These are phyloP conservation scores for Podila clonocystis DNA, from an alignment of 192 early-diverging fungal species.

Conservation along the genomic window DNA sequence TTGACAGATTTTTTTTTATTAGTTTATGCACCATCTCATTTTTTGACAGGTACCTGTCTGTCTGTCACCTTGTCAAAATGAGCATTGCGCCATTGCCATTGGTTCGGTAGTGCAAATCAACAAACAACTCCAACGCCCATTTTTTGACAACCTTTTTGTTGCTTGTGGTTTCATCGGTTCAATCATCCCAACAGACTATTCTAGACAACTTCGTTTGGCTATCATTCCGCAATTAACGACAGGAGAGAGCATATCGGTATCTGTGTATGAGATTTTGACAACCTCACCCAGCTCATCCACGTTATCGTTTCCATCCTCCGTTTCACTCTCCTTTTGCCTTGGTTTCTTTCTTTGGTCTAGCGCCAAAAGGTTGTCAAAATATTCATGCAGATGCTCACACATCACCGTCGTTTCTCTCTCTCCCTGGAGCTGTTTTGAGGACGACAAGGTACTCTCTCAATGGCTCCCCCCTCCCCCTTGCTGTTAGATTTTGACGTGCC, in stretches of 20 bases:
- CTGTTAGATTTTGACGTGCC: too few relatives aligned
- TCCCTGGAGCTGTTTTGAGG: too few relatives aligned
- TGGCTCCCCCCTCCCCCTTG: too few relatives aligned
- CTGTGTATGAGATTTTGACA: background rate
- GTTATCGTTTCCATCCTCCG: background rate
- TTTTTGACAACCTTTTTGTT: slow-evolving; percentile 15
- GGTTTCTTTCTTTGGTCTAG: background rate
- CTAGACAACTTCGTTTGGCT: too few relatives aligned
- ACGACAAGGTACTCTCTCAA: too few relatives aligned
- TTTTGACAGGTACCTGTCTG: background rate
- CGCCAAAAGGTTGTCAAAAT: slow-evolving; percentile 5
- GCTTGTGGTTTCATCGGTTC: background rate
- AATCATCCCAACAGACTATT: background rate
- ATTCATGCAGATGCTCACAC: too few relatives aligned
- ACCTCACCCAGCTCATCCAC: background rate
- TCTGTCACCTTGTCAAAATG: background rate
- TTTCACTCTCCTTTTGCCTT: background rate
- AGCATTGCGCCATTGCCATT: background rate
- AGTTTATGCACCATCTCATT: background rate
- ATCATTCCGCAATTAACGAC: too few relatives aligned
- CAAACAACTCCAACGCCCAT: background rate
- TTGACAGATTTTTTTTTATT: slow-evolving; percentile 18
- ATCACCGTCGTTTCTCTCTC: too few relatives aligned
- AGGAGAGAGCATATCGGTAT: too few relatives aligned
- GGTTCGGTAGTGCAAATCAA: background rate